A percentile compares a stretch with the other conserved stretches of the same genome.
Evolutionary conservation across 2,329 filamentous ascomycete species (phyloP).

Genomic region (Epichloe amarillans): DNA sequence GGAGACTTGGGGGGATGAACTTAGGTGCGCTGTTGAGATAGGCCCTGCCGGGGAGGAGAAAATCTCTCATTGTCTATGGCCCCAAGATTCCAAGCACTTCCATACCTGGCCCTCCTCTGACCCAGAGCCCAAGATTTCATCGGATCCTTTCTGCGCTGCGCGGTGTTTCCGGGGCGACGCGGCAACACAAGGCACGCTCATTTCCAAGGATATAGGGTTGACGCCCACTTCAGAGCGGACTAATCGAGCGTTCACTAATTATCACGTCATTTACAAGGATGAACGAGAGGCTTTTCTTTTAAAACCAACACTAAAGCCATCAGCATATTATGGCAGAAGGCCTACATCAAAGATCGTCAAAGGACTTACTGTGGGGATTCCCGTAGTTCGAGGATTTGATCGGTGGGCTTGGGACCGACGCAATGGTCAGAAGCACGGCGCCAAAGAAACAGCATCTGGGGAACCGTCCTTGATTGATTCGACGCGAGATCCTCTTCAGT

Average conservation of each 20-base stretch:
- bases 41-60: conserved; percentile 80
- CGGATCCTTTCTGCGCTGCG: conserved; percentile 45
- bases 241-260: conserved; percentile 52
- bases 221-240: conserved; percentile 27
- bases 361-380: conserved; percentile 68
- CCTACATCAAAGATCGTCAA: conserved; percentile 78
- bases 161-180: conserved; percentile 47
- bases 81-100: conserved; percentile 31
- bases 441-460: not conserved
- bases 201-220: conserved; percentile 16
- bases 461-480: not conserved
- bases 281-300: conserved; percentile 62
- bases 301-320: conserved; percentile 74
- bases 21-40: conserved; percentile 80
- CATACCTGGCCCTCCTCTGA: conserved; percentile 8
- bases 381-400: conserved; percentile 83
- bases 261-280: conserved; percentile 74
- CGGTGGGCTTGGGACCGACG: conserved; percentile 61
- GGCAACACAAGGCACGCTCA: conserved; percentile 38
- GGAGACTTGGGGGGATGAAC: conserved; percentile 82
- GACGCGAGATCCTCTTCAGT: conserved; percentile 15
- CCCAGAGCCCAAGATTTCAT: conserved; percentile 30
- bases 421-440: conserved; percentile 26
- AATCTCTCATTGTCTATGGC: conserved; percentile 73
- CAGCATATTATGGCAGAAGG: conserved; percentile 67